Conservation (phyloP, 2,329 filamentous ascomycete genomes). For the Helotiales sp. region DNA sequence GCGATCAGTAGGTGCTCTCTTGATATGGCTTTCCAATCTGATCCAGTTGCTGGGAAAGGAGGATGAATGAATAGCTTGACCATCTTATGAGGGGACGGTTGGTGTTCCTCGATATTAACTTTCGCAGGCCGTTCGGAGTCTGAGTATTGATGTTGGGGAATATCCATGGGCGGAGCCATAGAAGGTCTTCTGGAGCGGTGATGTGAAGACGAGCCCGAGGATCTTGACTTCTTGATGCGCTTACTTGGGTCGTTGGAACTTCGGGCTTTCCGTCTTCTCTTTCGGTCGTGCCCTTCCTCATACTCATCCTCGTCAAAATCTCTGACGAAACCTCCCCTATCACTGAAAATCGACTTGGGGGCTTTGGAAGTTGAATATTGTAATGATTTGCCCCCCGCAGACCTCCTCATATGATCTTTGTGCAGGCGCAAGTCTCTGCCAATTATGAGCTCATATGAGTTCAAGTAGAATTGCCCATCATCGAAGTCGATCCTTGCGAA, state of each 20-base stretch:
- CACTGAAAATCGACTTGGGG: slow-evolving; percentile 66
- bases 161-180: slow-evolving; percentile 30
- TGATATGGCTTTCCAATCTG: slow-evolving; percentile 73
- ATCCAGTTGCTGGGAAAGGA: slow-evolving; percentile 46
- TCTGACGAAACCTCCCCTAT: slow-evolving; percentile 70
- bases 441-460: slow-evolving; percentile 72
- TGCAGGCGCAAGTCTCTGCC: slow-evolving; percentile 60
- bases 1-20: slow-evolving; percentile 74
- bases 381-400: neutral
- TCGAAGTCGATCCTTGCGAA: slow-evolving; percentile 69
- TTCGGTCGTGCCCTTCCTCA: slow-evolving; percentile 59
- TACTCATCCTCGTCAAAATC: slow-evolving; percentile 56
- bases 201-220: slow-evolving; percentile 50
- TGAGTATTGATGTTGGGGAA: neutral
- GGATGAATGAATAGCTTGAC: slow-evolving; percentile 55
- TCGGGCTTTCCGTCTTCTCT: slow-evolving; percentile 43
- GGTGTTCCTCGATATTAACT: slow-evolving; percentile 11
- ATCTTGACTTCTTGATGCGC: slow-evolving; percentile 47
- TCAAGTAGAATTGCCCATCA: slow-evolving; percentile 81
- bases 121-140: slow-evolving; percentile 1
- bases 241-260: slow-evolving; percentile 31
- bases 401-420: neutral
- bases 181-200: slow-evolving; percentile 41
- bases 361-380: neutral
- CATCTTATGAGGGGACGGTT: slow-evolving; percentile 8